phyloP scores from a whole-genome alignment of 768 basidiomycete species.

The Auricularia heimuer region DNA sequence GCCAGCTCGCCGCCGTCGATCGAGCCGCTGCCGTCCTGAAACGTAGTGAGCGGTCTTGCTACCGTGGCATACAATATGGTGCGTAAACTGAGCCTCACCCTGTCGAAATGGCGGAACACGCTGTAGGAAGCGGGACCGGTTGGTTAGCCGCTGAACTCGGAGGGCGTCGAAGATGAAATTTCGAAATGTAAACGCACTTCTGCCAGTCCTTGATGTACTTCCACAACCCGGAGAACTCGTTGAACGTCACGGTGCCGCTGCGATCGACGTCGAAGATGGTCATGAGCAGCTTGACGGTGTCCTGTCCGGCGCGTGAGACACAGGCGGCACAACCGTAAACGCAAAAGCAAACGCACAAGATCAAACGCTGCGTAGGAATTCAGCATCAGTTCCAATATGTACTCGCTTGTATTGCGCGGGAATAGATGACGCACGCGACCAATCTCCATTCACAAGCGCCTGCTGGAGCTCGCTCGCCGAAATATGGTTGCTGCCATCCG shows the following conservation, averaged over 20 bases:
- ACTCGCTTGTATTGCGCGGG: too few species aligned
- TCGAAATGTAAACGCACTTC: conserved; percentile 10
- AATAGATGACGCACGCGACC: conserved; percentile 47
- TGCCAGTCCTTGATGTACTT: conserved; percentile 87
- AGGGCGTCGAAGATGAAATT: not conserved
- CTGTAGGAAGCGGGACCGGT: not conserved
- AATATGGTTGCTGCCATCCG: conserved; percentile 51
- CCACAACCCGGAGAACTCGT: conserved; percentile 67
- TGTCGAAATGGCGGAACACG: conserved; percentile 12
- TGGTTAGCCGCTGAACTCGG: not conserved
- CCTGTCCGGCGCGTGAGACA: conserved; percentile 48
- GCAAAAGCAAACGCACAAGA: not conserved
- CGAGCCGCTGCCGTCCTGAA: conserved; percentile 59
- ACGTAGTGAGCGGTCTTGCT: too few species aligned
- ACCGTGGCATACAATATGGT: too few species aligned
- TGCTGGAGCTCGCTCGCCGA: conserved; percentile 48
- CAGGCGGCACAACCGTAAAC: not conserved
- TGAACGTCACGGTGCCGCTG: conserved; percentile 70
- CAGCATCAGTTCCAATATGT: not conserved
- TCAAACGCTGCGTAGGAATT: not conserved
- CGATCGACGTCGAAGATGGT: conserved; percentile 71
- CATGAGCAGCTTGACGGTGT: conserved; percentile 81
- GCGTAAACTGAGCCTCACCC: not conserved
- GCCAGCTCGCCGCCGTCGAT: conserved; percentile 64
- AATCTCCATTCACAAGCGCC: conserved; percentile 54